phyloP scores from a whole-genome alignment of 371 early-diverging fungal genomes.

The Mucor indicus region DNA sequence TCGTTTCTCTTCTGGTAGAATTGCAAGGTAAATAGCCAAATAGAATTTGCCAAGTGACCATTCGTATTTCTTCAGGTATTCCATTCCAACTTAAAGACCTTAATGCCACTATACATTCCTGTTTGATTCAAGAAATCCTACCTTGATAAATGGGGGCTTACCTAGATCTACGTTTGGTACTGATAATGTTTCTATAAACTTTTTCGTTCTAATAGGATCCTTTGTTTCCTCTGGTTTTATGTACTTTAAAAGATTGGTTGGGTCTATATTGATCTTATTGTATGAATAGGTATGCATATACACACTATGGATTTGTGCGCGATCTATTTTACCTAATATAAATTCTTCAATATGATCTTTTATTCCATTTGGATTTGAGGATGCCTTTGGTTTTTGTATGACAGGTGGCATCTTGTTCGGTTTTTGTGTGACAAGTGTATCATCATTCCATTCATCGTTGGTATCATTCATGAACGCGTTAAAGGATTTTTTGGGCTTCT shows the following conservation, averaged over 20 bases:
- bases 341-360: conserved; percentile 20
- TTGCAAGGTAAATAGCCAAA: conserved; percentile 90
- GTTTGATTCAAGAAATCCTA: background rate
- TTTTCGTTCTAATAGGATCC: conserved; percentile 38
- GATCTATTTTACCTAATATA: conserved; percentile 9
- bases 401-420: background rate
- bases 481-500: conserved; percentile 38
- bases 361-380: conserved; percentile 10
- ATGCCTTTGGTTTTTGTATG: background rate
- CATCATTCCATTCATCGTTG: conserved; percentile 54
- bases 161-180: conserved; percentile 75
- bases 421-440: conserved; percentile 35
- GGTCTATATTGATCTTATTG: conserved; percentile 8
- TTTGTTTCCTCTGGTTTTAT: conserved; percentile 15
- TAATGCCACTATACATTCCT: conserved; percentile 46
- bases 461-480: conserved; percentile 48
- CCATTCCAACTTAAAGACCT: conserved; percentile 89
- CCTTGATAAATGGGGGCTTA: too few species aligned
- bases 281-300: background rate
- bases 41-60: conserved; percentile 88
- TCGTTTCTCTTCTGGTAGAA: conserved; percentile 74
- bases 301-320: too few species aligned
- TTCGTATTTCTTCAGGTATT: conserved; percentile 80
- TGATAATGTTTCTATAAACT: conserved; percentile 74
- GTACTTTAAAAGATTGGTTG: conserved; percentile 18